A percentile compares a stretch with the other conserved stretches of the same genome.
phyloP scores from a whole-genome alignment of 2,329 filamentous ascomycete genomes.

The Cryoendolithus antarcticus region DNA sequence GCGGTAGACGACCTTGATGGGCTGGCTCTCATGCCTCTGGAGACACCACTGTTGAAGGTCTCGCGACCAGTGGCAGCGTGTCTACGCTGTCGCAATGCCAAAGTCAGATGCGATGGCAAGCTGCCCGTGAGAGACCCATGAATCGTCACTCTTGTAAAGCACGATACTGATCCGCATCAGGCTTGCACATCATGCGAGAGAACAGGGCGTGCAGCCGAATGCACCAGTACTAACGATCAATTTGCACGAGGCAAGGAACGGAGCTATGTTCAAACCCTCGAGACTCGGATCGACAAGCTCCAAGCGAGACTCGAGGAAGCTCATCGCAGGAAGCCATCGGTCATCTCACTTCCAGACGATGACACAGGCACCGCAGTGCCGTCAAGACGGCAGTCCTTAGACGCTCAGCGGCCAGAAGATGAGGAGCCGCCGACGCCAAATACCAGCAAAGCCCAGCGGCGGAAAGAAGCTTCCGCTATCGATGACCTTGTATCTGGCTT shows the following conservation, averaged over 20 bases:
- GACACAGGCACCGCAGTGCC: conserved; percentile 27
- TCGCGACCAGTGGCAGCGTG: conserved; percentile 70
- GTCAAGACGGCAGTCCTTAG: conserved; percentile 37
- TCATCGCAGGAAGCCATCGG: conserved; percentile 59
- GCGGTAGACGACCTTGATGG: conserved; percentile 14
- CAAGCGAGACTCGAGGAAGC: conserved; percentile 58
- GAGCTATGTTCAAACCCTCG: conserved; percentile 93
- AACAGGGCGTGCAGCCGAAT: conserved; percentile 73
- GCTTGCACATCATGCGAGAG: conserved; percentile 93
- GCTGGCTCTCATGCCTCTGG: conserved; percentile 30
- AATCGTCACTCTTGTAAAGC: not conserved
- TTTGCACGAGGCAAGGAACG: conserved; percentile 91
- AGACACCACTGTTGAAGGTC: conserved; percentile 54
- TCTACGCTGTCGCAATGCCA: conserved; percentile 74
- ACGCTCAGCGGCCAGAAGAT: not conserved
- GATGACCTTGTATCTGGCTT: conserved; percentile 90
- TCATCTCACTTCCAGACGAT: conserved; percentile 52
- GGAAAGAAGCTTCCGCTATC: conserved; percentile 69
- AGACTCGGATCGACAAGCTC: conserved; percentile 77
- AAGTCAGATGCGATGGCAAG: conserved; percentile 97
- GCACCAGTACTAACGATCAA: conserved; percentile 88
- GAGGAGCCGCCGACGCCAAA: conserved; percentile 19
- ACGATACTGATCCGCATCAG: conserved; percentile 4
- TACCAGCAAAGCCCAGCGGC: conserved; percentile 30
- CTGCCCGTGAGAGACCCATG: conserved; percentile 41